These are phyloP conservation scores for Selaginella moellendorffii DNA, from an alignment of 75 land plant species.

Conservation along the genomic window DNA sequence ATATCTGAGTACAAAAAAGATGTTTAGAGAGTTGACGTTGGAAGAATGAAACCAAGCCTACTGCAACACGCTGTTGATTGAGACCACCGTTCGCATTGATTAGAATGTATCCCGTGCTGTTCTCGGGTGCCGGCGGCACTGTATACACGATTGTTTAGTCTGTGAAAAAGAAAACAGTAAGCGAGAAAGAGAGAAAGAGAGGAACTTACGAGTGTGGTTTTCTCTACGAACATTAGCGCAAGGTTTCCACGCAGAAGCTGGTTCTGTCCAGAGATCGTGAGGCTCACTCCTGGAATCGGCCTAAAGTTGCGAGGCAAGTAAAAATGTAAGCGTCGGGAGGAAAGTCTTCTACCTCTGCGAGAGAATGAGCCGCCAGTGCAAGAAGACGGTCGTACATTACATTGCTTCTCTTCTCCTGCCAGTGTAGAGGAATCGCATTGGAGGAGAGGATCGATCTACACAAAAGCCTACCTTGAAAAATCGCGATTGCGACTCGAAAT, in stretches of 20 bases:
- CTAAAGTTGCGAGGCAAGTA: constrained; percentile 32
- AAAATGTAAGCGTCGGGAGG: no score
- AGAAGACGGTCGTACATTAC: constrained; percentile 48
- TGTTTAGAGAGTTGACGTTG: no score
- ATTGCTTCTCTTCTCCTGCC: no score
- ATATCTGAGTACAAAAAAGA: no score
- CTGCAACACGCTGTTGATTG: constrained; percentile 95
- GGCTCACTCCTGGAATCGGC: constrained; percentile 60
- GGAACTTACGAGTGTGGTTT: constrained; percentile 33
- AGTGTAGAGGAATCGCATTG: no score
- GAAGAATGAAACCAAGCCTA: no score
- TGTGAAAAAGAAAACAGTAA: no score
- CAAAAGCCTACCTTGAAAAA: no score
- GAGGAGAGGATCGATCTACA: no score
- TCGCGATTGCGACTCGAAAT: no score
- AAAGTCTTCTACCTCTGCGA: constrained; percentile 70
- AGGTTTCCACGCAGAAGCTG: constrained; percentile 70
- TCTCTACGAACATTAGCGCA: constrained; percentile 60
- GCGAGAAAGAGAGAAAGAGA: no score
- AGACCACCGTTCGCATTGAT: constrained; percentile 97
- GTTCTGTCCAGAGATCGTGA: constrained; percentile 69
- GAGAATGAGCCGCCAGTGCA: constrained; percentile 83
- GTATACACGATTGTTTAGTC: not conserved
- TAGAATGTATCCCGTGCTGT: constrained; percentile 69
- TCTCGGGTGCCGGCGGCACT: constrained; percentile 25